These are phyloP conservation scores for Yarrowia phangngaensis DNA, from an alignment of 805 yeast species.

Conservation along the genomic window DNA sequence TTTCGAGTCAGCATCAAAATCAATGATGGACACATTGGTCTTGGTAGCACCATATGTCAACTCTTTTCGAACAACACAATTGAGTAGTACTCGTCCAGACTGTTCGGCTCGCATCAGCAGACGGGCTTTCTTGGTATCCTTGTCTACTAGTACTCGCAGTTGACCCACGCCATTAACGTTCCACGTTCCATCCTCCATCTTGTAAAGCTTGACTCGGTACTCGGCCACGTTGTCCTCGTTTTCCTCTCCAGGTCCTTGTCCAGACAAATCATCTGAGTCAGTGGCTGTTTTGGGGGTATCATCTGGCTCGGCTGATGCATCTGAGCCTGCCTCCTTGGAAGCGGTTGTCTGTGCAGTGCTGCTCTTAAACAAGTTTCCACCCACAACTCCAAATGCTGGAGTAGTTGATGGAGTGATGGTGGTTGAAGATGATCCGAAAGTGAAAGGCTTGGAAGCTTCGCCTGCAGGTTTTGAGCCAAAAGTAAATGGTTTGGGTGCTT, in stretches of 20 bases:
- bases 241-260: constrained; percentile 78
- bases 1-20: constrained; percentile 47
- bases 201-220: constrained; percentile 68
- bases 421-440: constrained; percentile 5
- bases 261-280: constrained; percentile 45
- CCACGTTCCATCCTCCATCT: constrained; percentile 49
- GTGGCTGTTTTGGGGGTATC: constrained; percentile 31
- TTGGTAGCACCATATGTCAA: constrained; percentile 51
- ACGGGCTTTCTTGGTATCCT: constrained; percentile 60
- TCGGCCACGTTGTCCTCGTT: constrained; percentile 61
- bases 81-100: constrained; percentile 71
- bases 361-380: constrained; percentile 15
- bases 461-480: constrained; percentile 33
- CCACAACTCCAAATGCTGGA: constrained; percentile 14
- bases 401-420: background rate
- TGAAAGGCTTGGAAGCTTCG: background rate
- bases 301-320: constrained; percentile 15
- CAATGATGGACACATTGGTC: constrained; percentile 66
- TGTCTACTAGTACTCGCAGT: constrained; percentile 63
- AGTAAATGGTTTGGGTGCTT: constrained; percentile 26
- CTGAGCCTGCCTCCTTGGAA: background rate
- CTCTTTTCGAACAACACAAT: constrained; percentile 55
- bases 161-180: constrained; percentile 68
- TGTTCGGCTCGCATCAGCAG: constrained; percentile 85
- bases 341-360: background rate